Percentiles rank a stretch among this genome's conserved stretches.
Conservation (phyloP, 805 yeast genomes). For the Starmerella stigmatis region DNA sequence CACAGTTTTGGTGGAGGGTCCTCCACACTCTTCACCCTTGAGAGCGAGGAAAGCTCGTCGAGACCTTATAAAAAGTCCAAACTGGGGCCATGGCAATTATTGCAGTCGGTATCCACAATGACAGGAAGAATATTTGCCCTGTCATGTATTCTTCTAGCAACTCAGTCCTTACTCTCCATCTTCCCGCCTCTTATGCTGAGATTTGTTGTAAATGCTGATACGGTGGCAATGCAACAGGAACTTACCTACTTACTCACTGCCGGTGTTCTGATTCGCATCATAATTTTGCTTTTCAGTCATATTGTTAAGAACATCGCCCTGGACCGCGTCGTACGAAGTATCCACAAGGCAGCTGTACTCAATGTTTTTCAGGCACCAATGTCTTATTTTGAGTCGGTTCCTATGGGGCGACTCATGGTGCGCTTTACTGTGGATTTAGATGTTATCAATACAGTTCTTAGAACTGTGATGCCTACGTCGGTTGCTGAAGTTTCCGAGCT, state of each 20-base stretch:
- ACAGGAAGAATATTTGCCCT: too few species aligned
- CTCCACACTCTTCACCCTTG: too few species aligned
- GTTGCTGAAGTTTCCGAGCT: constrained; percentile 32
- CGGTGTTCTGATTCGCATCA: background rate
- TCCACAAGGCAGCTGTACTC: constrained; percentile 60
- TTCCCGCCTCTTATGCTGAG: background rate
- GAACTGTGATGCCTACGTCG: constrained; percentile 70
- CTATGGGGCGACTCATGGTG: constrained; percentile 74
- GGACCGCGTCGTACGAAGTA: background rate
- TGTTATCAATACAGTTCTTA: background rate
- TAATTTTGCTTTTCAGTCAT: background rate
- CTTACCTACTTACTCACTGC: background rate
- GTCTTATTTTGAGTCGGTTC: constrained; percentile 88
- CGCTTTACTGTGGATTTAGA: background rate
- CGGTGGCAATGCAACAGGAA: background rate
- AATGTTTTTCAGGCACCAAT: constrained; percentile 75
- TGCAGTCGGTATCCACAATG: too few species aligned
- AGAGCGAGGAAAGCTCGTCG: too few species aligned
- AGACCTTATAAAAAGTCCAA: too few species aligned
- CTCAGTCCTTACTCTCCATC: too few species aligned
- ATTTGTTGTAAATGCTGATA: background rate
- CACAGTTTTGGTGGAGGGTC: too few species aligned
- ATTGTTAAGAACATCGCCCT: background rate
- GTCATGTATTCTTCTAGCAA: too few species aligned
- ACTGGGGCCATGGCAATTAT: too few species aligned